A percentile compares a stretch with the other conserved stretches of the same genome.
phyloP scores from a whole-genome alignment of 768 basidiomycete species.

The Boletus speciosus region DNA sequence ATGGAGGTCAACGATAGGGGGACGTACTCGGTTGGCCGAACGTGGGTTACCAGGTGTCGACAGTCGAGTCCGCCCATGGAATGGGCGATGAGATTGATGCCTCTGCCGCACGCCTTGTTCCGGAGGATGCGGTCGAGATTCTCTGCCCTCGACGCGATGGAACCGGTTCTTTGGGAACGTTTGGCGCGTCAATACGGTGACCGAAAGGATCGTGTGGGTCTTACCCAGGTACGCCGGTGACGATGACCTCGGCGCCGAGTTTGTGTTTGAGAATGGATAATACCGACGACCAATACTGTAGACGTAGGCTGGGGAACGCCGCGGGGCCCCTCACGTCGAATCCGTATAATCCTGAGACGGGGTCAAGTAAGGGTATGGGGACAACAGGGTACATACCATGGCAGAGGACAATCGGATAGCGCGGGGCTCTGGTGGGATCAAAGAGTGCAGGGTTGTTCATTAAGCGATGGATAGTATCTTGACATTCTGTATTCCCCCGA shows the following conservation, averaged over 20 bases:
- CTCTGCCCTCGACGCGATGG: slow-evolving; percentile 76
- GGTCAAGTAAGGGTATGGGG: not conserved
- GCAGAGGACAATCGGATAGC: slow-evolving; percentile 91
- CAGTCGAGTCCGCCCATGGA: slow-evolving; percentile 99
- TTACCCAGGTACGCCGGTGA: slow-evolving; percentile 90
- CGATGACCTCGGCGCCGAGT: slow-evolving; percentile 91
- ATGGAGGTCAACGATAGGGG: slow-evolving; percentile 87
- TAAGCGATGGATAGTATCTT: slow-evolving; percentile 63
- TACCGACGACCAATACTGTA: slow-evolving; percentile 94
- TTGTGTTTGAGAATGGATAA: slow-evolving; percentile 73
- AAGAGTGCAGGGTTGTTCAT: slow-evolving; percentile 75
- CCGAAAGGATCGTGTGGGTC: slow-evolving; percentile 23
- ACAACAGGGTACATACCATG: slow-evolving; percentile 58
- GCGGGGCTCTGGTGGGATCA: slow-evolving; percentile 73
- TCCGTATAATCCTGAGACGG: slow-evolving; percentile 75
- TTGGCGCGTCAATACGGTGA: not conserved
- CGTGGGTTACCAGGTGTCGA: slow-evolving; percentile 84
- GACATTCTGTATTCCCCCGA: slow-evolving; percentile 14
- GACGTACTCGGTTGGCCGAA: slow-evolving; percentile 76
- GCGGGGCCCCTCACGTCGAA: slow-evolving; percentile 88
- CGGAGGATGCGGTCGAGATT: slow-evolving; percentile 71
- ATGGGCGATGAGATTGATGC: slow-evolving; percentile 91
- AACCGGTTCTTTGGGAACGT: slow-evolving; percentile 69
- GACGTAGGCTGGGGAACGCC: slow-evolving; percentile 74
- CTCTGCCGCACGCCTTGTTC: slow-evolving; percentile 63